Base-by-base conservation (phyloP, 768 basidiomycete genomes). In the Xanthoconium stramineum region DNA sequence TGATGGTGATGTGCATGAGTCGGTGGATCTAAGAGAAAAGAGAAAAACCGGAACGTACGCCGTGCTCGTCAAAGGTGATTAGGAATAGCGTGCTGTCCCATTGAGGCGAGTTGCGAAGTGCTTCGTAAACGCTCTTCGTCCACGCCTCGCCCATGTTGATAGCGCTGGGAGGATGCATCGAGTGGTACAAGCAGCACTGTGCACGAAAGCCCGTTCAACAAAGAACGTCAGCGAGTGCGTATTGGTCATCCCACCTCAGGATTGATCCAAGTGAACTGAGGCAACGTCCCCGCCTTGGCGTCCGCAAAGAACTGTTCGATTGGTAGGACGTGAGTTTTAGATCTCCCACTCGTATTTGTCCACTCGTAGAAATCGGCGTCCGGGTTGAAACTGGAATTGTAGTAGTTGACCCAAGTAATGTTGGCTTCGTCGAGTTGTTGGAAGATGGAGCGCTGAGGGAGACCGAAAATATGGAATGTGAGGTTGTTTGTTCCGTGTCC, bases 91-190 rank as follows among this genome's bases (percentile, higher is more conserved):
- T 43, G 14, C 32, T 37, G 1, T 66, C 49, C 66, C 66, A 67
- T 14, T 67, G 66, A 36, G 65, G 65, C 11, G 66, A 67, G 14
- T 20, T 58, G 0, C 66, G 66, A 15, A 67, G 50, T 6, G 66
- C 61, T 38, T 67, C 66, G 38, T 68, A 67, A 11, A 67, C 38
- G 14, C 54, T 50, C 9, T 67, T 67, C 17, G 50, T 56, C 66
- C 66, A 67, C 0, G 61, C 59, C 49, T 67, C 65, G 24, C 66
- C 66, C 58, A 48, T 66, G 43, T 63, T 67, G 38, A 67, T 37
- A 14, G 65, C 66, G 44, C 66, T 68, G 1, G 65, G 51, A 20
- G 65, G 66, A 50, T 67, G 65, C 64, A 67, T 66, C 37, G 66
- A 67, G 11, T 69, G 57, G 37, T 67, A 67, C 2, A 1, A 6